Conservation (phyloP, 2,329 filamentous ascomycete species). For the Penicillium sp. region DNA sequence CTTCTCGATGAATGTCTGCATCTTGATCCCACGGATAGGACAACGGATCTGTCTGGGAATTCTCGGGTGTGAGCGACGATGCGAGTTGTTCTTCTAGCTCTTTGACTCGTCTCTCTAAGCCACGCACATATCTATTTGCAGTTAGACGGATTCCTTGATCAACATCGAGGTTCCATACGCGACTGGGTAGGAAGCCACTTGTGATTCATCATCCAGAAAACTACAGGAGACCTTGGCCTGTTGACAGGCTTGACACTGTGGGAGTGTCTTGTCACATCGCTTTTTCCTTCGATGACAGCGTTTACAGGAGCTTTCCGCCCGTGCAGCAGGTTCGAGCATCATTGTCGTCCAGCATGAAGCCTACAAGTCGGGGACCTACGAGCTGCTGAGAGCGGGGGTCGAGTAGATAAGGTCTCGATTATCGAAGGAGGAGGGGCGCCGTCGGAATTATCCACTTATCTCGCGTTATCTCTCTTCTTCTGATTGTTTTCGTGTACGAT, state of each 20-base stretch:
- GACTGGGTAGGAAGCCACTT: constrained; percentile 48
- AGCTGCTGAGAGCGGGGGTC: background rate
- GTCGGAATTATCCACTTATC: background rate
- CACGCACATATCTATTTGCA: background rate
- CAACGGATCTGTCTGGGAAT: background rate
- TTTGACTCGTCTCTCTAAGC: background rate
- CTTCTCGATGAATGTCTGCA: background rate
- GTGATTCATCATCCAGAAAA: constrained; percentile 46
- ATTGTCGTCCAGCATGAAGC: constrained; percentile 2
- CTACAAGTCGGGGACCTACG: background rate
- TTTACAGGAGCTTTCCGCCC: constrained; percentile 42
- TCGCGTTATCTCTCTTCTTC: background rate
- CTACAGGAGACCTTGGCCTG: constrained; percentile 46
- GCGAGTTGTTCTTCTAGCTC: background rate
- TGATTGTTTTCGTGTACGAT: background rate
- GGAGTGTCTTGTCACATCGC: constrained; percentile 47
- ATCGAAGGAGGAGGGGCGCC: background rate
- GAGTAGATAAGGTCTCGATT: background rate
- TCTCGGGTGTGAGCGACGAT: background rate
- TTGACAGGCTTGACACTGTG: constrained; percentile 46
- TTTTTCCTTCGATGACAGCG: constrained; percentile 51
- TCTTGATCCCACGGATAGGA: background rate
- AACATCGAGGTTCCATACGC: constrained; percentile 37
- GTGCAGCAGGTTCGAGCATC: constrained; percentile 28
- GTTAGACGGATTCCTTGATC: background rate